Base-by-base conservation (phyloP, 345 rosid genomes). In the Raphanus sativus region DNA sequence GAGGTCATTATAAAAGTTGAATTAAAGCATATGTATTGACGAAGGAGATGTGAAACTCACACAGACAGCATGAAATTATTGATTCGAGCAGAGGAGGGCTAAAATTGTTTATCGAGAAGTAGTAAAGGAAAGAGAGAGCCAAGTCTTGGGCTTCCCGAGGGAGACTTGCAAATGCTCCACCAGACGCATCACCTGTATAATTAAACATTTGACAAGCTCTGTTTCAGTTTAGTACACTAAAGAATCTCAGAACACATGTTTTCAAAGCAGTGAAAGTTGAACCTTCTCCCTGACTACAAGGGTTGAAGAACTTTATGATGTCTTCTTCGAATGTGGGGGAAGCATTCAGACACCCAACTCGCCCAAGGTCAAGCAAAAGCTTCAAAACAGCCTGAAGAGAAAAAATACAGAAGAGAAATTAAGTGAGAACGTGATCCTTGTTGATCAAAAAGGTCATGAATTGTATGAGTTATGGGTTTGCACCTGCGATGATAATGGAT, bases 111-210 rank as follows among this genome's bases (percentile, higher is more conserved):
- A 29, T 68, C 48, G 52, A 75, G 79, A 91, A 95, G 75, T 89
- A 88, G 81, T 81, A 86, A 33, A 92, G 90, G 84, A 90, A 81
- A 74, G 82, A 83, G 50, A 88, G 58, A 26, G 97, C 74, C 65
- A 90, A 81, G 67, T 89, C 92, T 82, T 92, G 98, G 71, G 81
- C 76, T 79, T 86, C 89, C 77, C 75, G 34, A 10, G 89, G 84
- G 77, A 95, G 97, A 59, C 77, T 85, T 58, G 86, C 33, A 83
- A 95, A 92, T 75, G 91, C 91, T 66, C 99, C 99, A 81, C 83
- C 83, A 56, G 56, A 25, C 63, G 80, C 73, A 26, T 80, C 78
- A 79, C 92, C 98, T 89, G 87, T 67, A 71, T 36, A 59, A 67
- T 24, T 74, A 65, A 38, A 65, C 25, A 26, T 16, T 17, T 63